phyloP scores from a whole-genome alignment of 2,329 filamentous ascomycete species.

The Trichoderma sp. region DNA sequence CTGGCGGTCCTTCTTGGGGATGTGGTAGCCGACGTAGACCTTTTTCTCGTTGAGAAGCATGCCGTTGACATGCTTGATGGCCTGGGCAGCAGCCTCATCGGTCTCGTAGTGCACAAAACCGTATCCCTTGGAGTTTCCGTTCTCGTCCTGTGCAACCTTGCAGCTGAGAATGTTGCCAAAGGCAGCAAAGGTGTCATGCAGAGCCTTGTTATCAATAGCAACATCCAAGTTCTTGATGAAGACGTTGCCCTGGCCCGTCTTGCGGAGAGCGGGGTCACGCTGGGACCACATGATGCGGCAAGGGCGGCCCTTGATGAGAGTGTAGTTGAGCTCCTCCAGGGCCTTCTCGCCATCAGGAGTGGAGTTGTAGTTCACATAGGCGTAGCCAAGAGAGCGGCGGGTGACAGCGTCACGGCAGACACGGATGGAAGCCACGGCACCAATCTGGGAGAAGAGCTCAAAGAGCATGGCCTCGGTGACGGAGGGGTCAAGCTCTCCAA shows the following conservation, averaged over 20 bases:
- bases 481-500: constrained; percentile 94
- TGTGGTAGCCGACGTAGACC: constrained; percentile 98
- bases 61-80: constrained; percentile 99
- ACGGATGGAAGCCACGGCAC: constrained; percentile 97
- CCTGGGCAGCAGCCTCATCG: constrained; percentile 90
- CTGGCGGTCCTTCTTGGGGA: constrained; percentile 99
- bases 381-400: constrained; percentile 96
- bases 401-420: constrained; percentile 99
- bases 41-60: constrained; percentile 99
- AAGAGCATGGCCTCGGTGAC: constrained; percentile 99
- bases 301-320: constrained; percentile 94
- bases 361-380: constrained; percentile 99
- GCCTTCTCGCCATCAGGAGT: constrained; percentile 95
- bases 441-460: constrained; percentile 99
- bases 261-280: constrained; percentile 96
- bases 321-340: constrained; percentile 99
- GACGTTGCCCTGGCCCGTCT: constrained; percentile 98
- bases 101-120: constrained; percentile 99
- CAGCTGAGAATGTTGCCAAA: constrained; percentile 99
- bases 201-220: constrained; percentile 99
- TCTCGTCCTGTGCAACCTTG: constrained; percentile 98
- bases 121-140: constrained; percentile 95
- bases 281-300: constrained; percentile 99
- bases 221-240: constrained; percentile 99
- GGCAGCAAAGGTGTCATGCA: constrained; percentile 97